Base-by-base conservation (phyloP, 495 filamentous ascomycete species). In the Podospora pseudocomata region DNA sequence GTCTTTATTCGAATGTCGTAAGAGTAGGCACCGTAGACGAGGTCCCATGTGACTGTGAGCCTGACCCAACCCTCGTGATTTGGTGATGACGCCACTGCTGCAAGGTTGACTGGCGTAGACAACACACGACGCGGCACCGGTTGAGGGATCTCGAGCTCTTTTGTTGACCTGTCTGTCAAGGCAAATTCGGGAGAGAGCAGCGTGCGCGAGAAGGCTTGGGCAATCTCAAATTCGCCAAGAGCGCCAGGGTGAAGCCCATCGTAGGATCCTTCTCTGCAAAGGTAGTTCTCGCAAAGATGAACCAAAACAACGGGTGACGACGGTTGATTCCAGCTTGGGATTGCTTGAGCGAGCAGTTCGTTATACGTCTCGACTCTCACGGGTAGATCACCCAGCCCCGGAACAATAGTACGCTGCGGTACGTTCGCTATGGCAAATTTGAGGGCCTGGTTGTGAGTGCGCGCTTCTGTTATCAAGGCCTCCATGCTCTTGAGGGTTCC, bases 231-330 rank as follows among this genome's bases (percentile, higher is more conserved):
- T 32, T 80, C 76, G 26, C 78, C 78, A 2, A 76, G 65, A 15
- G 73, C 68, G 32, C 77, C 77, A 18, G 78, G 78, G 28, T 80
- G 78, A 18, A 80, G 70, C n/a, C 78, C 78, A 63, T 80, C 78
- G 60, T 78, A 78, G 13, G 74, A 68, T 0, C 67, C 75, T 2
- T 73, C 65, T 32, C 66, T 66, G 74, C 76, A 71, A 2, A 71
- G 67, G 55, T 77, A 78, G 64, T 73, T 67, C 61, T 75, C 73
- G 18, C 69, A 68, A 19, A 80, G 69, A 6, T 66, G 55, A 28
- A 76, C 75, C 53, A 72, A 63, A 2, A 54, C 67, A 15, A 77
- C 18, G n/a, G 72, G 76, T 11, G 78, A 80, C n/a, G 16, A 27
- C 5, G 26, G 18, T 4, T 66, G 66, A 53, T 65, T 69, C 76